Base-by-base conservation (phyloP, 495 filamentous ascomycete genomes). In the Daldinia caldariorum region DNA sequence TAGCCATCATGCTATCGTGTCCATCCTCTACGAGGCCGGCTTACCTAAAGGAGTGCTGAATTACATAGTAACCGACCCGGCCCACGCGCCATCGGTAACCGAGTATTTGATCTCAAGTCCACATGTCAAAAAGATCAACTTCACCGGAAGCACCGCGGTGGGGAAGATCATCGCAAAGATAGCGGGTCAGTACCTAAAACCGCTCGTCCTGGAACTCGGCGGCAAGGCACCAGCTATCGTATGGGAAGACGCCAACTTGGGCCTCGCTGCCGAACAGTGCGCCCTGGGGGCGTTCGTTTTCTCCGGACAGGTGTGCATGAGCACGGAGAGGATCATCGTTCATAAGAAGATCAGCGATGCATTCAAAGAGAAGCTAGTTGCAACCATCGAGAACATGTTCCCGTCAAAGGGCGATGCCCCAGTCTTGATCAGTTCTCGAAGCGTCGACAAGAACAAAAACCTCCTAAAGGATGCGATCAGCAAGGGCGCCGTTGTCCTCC, bases 241-340 rank as follows among this genome's bases (percentile, higher is more conserved):
- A 0, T 86, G 85, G 77, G 85, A 89, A 43, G 89, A 91, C 79
- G 89, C 89, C 4, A 83, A 91, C 71, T 66, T 91, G 10, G 82
- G 85, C 34, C 64, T 81, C 37, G 89, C 89, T 1, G 89, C 88
- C 0, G 49, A 74, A 29, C 77, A 82, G 53, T 85, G 83, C 70
- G 81, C 82, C 0, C 58, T 83, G 4, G 87, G 87, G 2, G 80
- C 86, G 4, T 87, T 89, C 76, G 60, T 87, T 45, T 82, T 87
- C 72, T 76, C 86, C 22, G 94, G 94, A 0, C 94, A 97, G 83
- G 88, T 96, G 55, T 97, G 94, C 82, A 77, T 97, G 94, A 86
- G 88, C 2, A 97, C 93, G 0, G 94, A 97, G 81, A 88, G 91
- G 29, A 92, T 97, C 75, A 79, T 97, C 20, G 91, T 97, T 22